Evolutionary conservation across 768 basidiomycete genomes (phyloP), one percentile per base, ranked within the genome.

Genomic region (Amanita molliuscula): DNA sequence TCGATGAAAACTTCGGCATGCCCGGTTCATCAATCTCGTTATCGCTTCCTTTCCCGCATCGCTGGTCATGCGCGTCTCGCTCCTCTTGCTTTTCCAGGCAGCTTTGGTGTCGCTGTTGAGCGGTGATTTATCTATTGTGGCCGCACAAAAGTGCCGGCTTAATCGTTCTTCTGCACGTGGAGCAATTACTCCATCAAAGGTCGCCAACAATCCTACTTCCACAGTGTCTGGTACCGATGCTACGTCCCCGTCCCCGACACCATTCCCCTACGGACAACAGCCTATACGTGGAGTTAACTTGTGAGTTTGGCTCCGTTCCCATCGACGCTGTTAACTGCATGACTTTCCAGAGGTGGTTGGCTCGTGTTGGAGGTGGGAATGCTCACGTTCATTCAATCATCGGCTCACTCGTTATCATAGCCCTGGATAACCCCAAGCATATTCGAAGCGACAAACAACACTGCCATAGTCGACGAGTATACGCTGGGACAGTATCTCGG

Each of bases 391-490:
- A 9, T 4, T 20, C 6, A 6, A 44, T 28, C 44, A 35, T 46
- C 38, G 37, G 26, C 29, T 15, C 29, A 49, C 43, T 35, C 35
- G 48, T 13, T 48, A 16, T 34, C 25, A 10, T 51, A 85, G 80
- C 83, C 84, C 28, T 87, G 85, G 85, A 87, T 88, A 49, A 86
- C 82, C 1, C 85, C 85, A 1, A 83, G 81, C 56, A 68, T 87
- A 9, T 88, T 87, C 53, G 70, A 80, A 53, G 74, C 68, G 58
- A 84, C 79, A 31, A 71, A 72, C 34, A 79, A 82, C 54, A 62
- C 66, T 29, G 65, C 64, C 34, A 72, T 84, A 28, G 65, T 82
- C 5, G 81, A 84, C 54, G 80, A 82, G 59, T 82, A 68, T 54
- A 84, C 81, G 0, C 69, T 83, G 15, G 80, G 82, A 1, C 67